These are phyloP conservation scores for Linderniella brevidens DNA, from an alignment of 257 asterid genomes.

Conservation along the genomic window DNA sequence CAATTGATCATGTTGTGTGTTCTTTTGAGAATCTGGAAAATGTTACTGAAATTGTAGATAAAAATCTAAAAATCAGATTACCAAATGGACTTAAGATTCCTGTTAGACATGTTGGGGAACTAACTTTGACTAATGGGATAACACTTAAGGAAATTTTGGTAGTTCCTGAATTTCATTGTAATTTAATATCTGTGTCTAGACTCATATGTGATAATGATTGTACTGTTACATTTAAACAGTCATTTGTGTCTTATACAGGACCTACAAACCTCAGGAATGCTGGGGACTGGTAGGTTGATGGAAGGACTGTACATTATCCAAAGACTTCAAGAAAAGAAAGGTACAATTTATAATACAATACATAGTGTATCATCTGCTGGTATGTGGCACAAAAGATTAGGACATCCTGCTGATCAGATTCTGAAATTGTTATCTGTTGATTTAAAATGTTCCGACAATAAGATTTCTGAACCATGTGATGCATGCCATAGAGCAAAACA, in stretches of 20 bases:
- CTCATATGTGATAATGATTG: background rate
- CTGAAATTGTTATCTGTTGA: background rate
- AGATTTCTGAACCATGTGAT: background rate
- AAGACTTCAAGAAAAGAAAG: background rate
- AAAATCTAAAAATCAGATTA: background rate
- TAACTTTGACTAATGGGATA: background rate
- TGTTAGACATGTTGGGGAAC: background rate
- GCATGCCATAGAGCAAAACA: background rate
- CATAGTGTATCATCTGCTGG: background rate
- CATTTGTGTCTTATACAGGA: background rate
- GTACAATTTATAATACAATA: background rate
- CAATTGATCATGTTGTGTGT: background rate
- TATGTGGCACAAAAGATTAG: constrained; percentile 1
- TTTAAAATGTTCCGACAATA: background rate
- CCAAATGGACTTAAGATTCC: background rate
- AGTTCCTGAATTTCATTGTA: background rate
- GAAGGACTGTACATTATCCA: background rate
- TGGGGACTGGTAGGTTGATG: background rate
- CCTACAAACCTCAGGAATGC: background rate
- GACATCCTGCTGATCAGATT: background rate
- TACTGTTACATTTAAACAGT: background rate
- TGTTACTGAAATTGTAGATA: background rate
- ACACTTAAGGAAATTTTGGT: background rate
- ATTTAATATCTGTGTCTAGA: background rate
- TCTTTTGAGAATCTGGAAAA: background rate